A percentile compares a stretch with the other conserved stretches of the same genome.
Evolutionary conservation across 2,329 filamentous ascomycete species (phyloP).

Genomic region (Phyllosticta paracitricarpa): DNA sequence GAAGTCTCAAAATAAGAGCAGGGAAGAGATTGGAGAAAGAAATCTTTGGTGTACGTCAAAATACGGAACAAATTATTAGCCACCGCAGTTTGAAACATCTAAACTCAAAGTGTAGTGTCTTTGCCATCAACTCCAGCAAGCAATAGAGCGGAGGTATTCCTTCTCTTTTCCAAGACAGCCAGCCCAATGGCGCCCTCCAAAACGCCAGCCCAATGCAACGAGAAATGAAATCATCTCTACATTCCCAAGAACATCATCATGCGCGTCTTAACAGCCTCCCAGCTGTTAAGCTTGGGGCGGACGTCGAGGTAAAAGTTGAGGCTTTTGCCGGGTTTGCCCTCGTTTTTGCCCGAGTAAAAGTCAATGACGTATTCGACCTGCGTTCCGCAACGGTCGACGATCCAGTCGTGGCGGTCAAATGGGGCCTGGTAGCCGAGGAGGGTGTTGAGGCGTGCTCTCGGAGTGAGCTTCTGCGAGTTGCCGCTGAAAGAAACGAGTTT

Average conservation of each 20-base stretch:
- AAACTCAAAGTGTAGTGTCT: neutral
- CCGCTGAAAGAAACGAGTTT: constrained; percentile 78
- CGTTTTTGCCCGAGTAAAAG: constrained; percentile 72
- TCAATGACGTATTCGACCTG: constrained; percentile 94
- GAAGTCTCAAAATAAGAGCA: no score
- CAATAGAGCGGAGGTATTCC: neutral
- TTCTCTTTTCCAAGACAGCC: neutral
- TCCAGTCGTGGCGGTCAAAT: constrained; percentile 96
- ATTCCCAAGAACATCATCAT: constrained; percentile 38
- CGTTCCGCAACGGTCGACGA: constrained; percentile 81
- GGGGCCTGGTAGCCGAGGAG: constrained; percentile 80
- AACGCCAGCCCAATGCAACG: neutral
- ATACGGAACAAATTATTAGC: neutral
- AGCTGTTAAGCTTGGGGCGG: constrained; percentile 53
- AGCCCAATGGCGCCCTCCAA: neutral
- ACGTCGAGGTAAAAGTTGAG: constrained; percentile 58
- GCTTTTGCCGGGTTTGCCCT: constrained; percentile 32
- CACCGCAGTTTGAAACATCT: neutral
- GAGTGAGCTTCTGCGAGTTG: constrained; percentile 53
- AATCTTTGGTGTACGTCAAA: neutral
- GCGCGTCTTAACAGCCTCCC: constrained; percentile 51
- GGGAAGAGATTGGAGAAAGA: no score
- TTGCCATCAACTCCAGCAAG: neutral
- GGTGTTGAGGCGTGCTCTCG: constrained; percentile 72
- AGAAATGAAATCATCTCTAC: constrained; percentile 14